Evolutionary conservation across 1,139 yeast genomes (phyloP).

Genomic region (Arxiozyma telluris): DNA sequence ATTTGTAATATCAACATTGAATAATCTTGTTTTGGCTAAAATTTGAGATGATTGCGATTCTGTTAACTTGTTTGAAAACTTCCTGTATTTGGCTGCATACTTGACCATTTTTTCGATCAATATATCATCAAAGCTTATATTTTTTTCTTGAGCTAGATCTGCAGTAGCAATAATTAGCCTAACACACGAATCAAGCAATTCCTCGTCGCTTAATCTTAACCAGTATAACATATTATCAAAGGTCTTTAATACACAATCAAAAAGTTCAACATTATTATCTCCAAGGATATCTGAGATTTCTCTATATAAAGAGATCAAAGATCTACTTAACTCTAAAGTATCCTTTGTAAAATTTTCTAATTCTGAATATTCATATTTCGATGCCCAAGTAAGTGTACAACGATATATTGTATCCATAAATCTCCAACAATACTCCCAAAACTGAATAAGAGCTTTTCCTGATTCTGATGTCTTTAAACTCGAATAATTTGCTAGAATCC

Average conservation of each 20-base stretch:
- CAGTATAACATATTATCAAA: constrained; percentile 62
- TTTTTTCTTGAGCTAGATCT: constrained; percentile 49
- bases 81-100: constrained; percentile 57
- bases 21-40: constrained; percentile 46
- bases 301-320: constrained; percentile 56
- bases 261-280: constrained; percentile 29
- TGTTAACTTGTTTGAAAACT: constrained; percentile 54
- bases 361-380: constrained; percentile 44
- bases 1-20: constrained; percentile 48
- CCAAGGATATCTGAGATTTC: constrained; percentile 38
- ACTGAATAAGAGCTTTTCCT: constrained; percentile 27
- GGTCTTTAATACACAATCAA: constrained; percentile 34
- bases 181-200: constrained; percentile 67
- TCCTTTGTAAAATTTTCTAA: constrained; percentile 80
- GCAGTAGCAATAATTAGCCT: constrained; percentile 58
- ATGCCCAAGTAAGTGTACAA: constrained; percentile 68
- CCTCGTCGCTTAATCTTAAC: constrained; percentile 73
- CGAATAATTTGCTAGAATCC: constrained; percentile 36
- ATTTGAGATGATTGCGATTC: constrained; percentile 52
- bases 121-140: constrained; percentile 40
- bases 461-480: constrained; percentile 18
- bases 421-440: constrained; percentile 67
- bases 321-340: constrained; percentile 68
- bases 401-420: constrained; percentile 61
- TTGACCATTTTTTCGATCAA: constrained; percentile 49